phyloP scores from a whole-genome alignment of 306 rosid genomes.

The Dalbergia oliveri region DNA sequence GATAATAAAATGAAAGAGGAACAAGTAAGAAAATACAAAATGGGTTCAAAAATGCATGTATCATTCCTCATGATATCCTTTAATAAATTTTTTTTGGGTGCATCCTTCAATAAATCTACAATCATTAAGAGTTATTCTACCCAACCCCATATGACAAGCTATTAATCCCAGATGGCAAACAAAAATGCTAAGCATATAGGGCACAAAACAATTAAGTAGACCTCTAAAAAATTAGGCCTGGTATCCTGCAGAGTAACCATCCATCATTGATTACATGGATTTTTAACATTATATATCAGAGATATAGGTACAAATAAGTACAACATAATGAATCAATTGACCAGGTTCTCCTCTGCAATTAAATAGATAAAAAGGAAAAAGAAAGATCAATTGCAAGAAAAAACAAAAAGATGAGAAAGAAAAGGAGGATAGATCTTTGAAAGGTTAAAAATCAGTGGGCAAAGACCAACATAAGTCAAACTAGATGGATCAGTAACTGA shows the following conservation, averaged over 20 bases:
- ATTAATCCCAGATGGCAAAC: not conserved
- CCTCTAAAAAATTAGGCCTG: not conserved
- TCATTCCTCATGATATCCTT: constrained; percentile 23
- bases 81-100: not conserved
- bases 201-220: not conserved
- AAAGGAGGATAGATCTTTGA: constrained; percentile 23
- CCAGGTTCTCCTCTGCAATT: constrained; percentile 1
- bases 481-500: constrained; percentile 10
- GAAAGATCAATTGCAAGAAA: constrained; percentile 22
- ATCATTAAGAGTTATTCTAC: not conserved
- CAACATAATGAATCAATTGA: constrained; percentile 12
- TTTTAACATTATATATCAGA: not conserved
- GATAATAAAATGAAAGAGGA: constrained; percentile 29
- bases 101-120: not conserved
- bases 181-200: not conserved
- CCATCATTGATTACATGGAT: not conserved
- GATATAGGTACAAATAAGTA: not conserved
- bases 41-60: not conserved
- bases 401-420: not conserved
- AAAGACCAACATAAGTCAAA: constrained; percentile 20
- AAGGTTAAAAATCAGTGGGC: constrained; percentile 11
- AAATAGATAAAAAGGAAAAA: not conserved
- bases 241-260: not conserved
- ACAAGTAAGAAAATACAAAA: not conserved
- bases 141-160: constrained; percentile 9